Conservation (phyloP, 495 filamentous ascomycete genomes). For the Polyplosphaeria fusca region DNA sequence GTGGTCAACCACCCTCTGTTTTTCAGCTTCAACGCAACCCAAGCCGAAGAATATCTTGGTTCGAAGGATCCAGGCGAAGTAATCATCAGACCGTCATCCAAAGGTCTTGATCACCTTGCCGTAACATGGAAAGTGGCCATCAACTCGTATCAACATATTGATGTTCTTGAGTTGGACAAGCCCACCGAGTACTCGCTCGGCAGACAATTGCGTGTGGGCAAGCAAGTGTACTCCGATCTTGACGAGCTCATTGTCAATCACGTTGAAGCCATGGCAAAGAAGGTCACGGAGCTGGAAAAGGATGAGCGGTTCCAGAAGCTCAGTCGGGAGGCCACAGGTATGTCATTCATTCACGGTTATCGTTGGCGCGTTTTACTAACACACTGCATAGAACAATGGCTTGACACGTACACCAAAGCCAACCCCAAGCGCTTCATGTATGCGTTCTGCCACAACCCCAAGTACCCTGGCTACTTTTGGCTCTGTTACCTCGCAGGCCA, state of each 20-base stretch:
- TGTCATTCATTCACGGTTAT: constrained; percentile 36
- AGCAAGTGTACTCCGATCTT: constrained; percentile 89
- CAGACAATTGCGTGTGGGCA: constrained; percentile 74
- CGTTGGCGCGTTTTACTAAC: background rate
- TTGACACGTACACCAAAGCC: constrained; percentile 89
- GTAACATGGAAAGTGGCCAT: constrained; percentile 98
- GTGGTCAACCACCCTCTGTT: constrained; percentile 98
- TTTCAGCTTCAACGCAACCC: constrained; percentile 83
- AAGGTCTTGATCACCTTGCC: constrained; percentile 89
- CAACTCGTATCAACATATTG: constrained; percentile 91
- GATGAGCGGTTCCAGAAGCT: constrained; percentile 86
- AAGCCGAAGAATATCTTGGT: constrained; percentile 90
- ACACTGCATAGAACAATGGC: constrained; percentile 72
- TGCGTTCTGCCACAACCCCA: constrained; percentile 87
- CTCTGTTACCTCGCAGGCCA: constrained; percentile 92
- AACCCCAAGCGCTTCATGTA: constrained; percentile 93
- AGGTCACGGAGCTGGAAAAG: constrained; percentile 92
- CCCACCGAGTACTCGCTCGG: constrained; percentile 94
- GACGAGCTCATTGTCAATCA: constrained; percentile 97
- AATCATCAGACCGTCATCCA: constrained; percentile 90
- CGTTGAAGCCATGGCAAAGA: constrained; percentile 94
- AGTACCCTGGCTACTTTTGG: constrained; percentile 89
- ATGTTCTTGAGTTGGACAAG: constrained; percentile 94
- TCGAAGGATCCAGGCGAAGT: constrained; percentile 82
- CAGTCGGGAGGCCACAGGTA: constrained; percentile 80